Conservation (phyloP, 2,329 filamentous ascomycete genomes). For the Phyllachora maydis region DNA sequence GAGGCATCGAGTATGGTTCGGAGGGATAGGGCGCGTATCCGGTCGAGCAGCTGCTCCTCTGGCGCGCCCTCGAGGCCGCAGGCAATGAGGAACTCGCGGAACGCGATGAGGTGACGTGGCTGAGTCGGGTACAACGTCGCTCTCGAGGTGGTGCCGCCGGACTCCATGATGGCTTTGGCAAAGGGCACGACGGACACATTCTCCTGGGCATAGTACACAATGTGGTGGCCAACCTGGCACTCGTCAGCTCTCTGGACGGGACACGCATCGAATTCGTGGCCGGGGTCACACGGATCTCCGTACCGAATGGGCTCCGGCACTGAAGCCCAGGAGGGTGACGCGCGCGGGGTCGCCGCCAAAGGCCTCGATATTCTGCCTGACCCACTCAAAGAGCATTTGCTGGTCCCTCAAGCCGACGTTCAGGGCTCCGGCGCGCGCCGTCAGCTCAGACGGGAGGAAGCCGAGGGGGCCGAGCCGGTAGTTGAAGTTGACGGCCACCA, state of each 20-base stretch:
- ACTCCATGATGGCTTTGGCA: slow-evolving; percentile 32
- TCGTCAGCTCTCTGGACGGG: background rate
- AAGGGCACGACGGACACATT: slow-evolving; percentile 23
- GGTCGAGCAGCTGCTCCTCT: slow-evolving; percentile 25
- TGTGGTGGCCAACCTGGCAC: slow-evolving; percentile 42
- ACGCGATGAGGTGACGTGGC: slow-evolving; percentile 32
- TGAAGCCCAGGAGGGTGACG: slow-evolving; percentile 39
- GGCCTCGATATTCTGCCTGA: slow-evolving; percentile 31
- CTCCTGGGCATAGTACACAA: slow-evolving; percentile 25
- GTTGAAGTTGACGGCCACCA: slow-evolving; percentile 39
- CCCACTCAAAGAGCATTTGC: slow-evolving; percentile 35
- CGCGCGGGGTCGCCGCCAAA: slow-evolving; percentile 39
- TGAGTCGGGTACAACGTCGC: slow-evolving; percentile 31
- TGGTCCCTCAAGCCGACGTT: slow-evolving; percentile 49
- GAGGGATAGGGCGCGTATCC: slow-evolving; percentile 22
- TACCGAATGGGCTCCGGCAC: slow-evolving; percentile 41
- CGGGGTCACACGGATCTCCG: too few relatives aligned
- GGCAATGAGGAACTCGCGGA: slow-evolving; percentile 30
- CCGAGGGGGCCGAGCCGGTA: slow-evolving; percentile 48
- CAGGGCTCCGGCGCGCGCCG: slow-evolving; percentile 29
- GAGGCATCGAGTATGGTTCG: slow-evolving; percentile 17
- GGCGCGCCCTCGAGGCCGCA: slow-evolving; percentile 24
- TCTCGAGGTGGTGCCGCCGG: slow-evolving; percentile 32
- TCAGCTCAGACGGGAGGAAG: slow-evolving; percentile 38
- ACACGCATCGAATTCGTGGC: too few relatives aligned